Evolutionary conservation across 2,329 filamentous ascomycete genomes (phyloP).

Genomic region (Daldinia eschscholtzii): DNA sequence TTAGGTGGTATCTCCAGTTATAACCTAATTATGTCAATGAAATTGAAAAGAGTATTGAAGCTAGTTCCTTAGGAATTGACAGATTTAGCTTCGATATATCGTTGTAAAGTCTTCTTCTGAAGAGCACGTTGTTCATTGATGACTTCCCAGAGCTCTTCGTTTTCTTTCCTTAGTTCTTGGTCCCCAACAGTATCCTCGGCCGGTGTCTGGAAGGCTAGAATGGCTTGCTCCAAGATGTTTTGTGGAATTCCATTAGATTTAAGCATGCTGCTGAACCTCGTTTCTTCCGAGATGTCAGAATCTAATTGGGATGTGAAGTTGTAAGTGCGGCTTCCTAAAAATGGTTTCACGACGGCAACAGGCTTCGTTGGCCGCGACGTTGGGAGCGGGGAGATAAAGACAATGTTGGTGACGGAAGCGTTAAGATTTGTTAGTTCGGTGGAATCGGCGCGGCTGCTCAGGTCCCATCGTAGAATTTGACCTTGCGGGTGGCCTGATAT

Average conservation of each 20-base stretch:
- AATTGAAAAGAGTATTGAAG: not conserved
- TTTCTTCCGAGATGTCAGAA: slow-evolving; percentile 55
- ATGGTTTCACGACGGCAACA: slow-evolving; percentile 82
- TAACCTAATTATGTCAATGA: not conserved
- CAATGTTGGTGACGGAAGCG: slow-evolving; percentile 84
- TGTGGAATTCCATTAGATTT: slow-evolving; percentile 61
- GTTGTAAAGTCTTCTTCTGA: slow-evolving; percentile 56
- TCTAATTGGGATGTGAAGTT: slow-evolving; percentile 74
- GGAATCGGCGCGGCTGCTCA: slow-evolving; percentile 76
- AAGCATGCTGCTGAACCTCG: slow-evolving; percentile 61
- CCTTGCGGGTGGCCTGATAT: slow-evolving; percentile 86
- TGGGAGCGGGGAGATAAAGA: slow-evolving; percentile 74
- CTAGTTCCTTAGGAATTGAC: slow-evolving; percentile 42
- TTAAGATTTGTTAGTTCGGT: slow-evolving; percentile 79
- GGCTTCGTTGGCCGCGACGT: slow-evolving; percentile 63
- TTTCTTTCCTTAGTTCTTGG: slow-evolving; percentile 56
- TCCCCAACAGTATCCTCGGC: slow-evolving; percentile 49
- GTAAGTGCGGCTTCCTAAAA: slow-evolving; percentile 74
- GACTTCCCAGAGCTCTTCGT: slow-evolving; percentile 60
- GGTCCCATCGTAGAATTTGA: slow-evolving; percentile 83
- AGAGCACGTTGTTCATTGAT: slow-evolving; percentile 59
- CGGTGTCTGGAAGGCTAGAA: slow-evolving; percentile 60
- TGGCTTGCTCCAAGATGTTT: slow-evolving; percentile 63
- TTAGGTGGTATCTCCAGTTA: too few relatives aligned
- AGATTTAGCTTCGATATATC: slow-evolving; percentile 50